Conservation (phyloP, 495 filamentous ascomycete genomes). For the Talaromyces stipitatus region DNA sequence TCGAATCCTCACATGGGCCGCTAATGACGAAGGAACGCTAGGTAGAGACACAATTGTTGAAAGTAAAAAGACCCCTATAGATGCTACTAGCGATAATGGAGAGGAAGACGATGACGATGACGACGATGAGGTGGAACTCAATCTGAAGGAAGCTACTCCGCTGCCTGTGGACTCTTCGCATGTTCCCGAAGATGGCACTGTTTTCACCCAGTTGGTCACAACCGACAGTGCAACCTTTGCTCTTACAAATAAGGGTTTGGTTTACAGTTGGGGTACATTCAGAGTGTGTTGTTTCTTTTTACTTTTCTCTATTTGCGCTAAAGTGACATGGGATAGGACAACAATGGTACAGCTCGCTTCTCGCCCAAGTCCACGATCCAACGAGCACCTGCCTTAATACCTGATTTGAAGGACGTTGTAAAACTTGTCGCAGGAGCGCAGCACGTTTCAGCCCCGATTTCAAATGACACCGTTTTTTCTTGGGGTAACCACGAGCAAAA, state of each 20-base stretch:
- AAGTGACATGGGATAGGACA: not conserved
- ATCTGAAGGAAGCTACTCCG: slow-evolving; percentile 53
- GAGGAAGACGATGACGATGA: slow-evolving; percentile 45
- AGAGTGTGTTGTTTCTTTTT: slow-evolving; percentile 38
- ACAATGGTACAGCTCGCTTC: too few relatives aligned
- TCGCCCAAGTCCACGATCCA: not conserved
- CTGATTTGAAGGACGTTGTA: slow-evolving; percentile 48
- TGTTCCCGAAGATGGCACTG: slow-evolving; percentile 45
- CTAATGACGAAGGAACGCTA: slow-evolving; percentile 60
- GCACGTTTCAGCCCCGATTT: slow-evolving; percentile 52
- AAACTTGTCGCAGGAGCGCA: slow-evolving; percentile 51
- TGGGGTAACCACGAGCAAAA: slow-evolving; percentile 60
- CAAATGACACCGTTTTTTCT: slow-evolving; percentile 46
- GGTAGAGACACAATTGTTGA: slow-evolving; percentile 53
- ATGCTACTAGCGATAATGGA: slow-evolving; percentile 40
- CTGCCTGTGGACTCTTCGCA: slow-evolving; percentile 40
- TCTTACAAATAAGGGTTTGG: slow-evolving; percentile 55
- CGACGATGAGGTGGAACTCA: slow-evolving; percentile 42
- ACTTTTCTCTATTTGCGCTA: not conserved
- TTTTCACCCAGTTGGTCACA: slow-evolving; percentile 51
- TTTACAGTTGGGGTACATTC: slow-evolving; percentile 69
- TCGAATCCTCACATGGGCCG: slow-evolving; percentile 59
- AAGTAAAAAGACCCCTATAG: slow-evolving; percentile 56
- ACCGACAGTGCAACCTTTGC: slow-evolving; percentile 60
- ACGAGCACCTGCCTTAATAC: slow-evolving; percentile 48